Conservation (phyloP, 805 yeast species). For the Yarrowia alimentaria region DNA sequence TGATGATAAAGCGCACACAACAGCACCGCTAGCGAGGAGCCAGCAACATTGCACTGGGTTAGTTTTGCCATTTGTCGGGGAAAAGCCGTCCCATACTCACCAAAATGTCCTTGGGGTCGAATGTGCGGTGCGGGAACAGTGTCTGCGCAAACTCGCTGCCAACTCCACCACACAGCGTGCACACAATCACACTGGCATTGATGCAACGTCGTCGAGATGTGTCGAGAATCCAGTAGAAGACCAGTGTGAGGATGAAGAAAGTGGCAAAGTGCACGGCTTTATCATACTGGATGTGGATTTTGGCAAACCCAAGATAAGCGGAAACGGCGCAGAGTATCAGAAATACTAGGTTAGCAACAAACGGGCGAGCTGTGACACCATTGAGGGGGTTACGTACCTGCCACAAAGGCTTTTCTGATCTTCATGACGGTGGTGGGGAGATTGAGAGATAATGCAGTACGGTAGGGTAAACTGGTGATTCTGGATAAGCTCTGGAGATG, state of each 20-base stretch:
- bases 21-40: conserved; percentile 39
- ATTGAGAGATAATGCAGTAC: conserved; percentile 14
- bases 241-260: conserved; percentile 41
- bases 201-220: conserved; percentile 41
- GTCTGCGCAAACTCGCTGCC: conserved; percentile 44
- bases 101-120: conserved; percentile 42
- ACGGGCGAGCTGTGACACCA: background rate
- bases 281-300: conserved; percentile 39
- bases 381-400: conserved; percentile 31
- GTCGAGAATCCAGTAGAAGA: conserved; percentile 47
- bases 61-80: conserved; percentile 24
- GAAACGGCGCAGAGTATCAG: conserved; percentile 31
- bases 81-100: conserved; percentile 35
- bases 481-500: background rate
- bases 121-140: conserved; percentile 39
- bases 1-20: conserved; percentile 41
- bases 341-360: conserved; percentile 33
- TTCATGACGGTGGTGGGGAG: conserved; percentile 31
- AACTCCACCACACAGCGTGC: conserved; percentile 41
- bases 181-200: conserved; percentile 40
- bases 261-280: conserved; percentile 42
- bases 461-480: conserved; percentile 5
- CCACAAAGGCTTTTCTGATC: conserved; percentile 36
- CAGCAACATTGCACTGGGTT: conserved; percentile 39
- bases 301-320: conserved; percentile 39